Evolutionary conservation across 1,284 basidiomycete genomes (phyloP), one percentile per base, ranked within the genome.

Genomic region (Phlebopus sp.): DNA sequence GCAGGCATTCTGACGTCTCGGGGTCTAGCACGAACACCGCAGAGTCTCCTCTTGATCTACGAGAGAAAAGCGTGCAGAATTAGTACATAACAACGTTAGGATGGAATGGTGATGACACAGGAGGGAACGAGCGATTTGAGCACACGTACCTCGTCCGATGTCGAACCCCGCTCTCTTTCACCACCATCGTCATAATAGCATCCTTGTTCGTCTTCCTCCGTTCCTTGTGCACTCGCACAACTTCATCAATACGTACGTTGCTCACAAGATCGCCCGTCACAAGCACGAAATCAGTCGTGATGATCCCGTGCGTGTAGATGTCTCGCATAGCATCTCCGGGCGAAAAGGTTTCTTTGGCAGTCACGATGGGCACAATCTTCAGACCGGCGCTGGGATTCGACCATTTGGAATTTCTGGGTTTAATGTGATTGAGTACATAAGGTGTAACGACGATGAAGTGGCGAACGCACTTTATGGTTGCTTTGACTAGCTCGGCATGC

Each of bases 281-380:
- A 55, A 99, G 86, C 40, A 97, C 82, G 70, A 96, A 97, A 64
- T 99, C 95, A 50, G 82, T 82, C 23, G 92, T 91, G 59, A 99
- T 87, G 59, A 99, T 81, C 57, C 93, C 86, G 47, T 91, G 90
- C 44, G 88, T 90, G 71, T 99, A 98, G 56, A 98, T 86, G 69
- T 99, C 95, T 52, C 97, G 86, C 78, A 99, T 84, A 27, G 94
- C 94, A 67, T 99, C 97, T 11, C 97, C 96, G 0, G 92, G 86
- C 2, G 93, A 93, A 66, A 86, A 88, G 2, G 93, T 94, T 60
- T 91, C 86, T 64, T 86, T 87, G 47, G 90, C 86, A 15, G 90
- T 92, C 57, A 93, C 78, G 54, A 97, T 87, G 47, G 92, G 89
- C 37, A 88, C 82, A 54, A 97, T 92, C 70, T 89, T 90, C 63